Evolutionary conservation across 768 basidiomycete species (phyloP).

Genomic region (Mycena galericulata): DNA sequence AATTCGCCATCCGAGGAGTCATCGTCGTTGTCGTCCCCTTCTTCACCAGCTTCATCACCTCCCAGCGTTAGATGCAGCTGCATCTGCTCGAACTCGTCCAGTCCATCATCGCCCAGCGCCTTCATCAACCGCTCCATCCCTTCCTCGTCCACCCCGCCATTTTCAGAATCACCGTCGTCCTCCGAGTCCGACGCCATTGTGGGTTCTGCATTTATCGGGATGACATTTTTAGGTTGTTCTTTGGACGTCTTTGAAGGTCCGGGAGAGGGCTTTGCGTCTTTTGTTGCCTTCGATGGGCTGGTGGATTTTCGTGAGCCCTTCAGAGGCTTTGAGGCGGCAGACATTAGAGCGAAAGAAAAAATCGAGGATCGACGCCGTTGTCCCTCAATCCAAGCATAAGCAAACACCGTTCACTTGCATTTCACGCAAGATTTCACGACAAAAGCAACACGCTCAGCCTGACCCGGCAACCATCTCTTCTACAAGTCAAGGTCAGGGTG

Average conservation of each 20-base stretch:
- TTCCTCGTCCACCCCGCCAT: conserved; percentile 65
- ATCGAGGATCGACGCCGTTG: neutral
- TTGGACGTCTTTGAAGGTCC: conserved; percentile 28
- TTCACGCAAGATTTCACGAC: too few relatives aligned
- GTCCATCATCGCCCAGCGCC: conserved; percentile 71
- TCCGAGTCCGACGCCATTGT: conserved; percentile 24
- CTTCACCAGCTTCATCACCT: conserved; percentile 38
- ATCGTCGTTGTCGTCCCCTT: conserved; percentile 30
- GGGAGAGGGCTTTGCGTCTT: conserved; percentile 6
- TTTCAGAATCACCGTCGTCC: conserved; percentile 41
- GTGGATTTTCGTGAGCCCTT: conserved; percentile 21
- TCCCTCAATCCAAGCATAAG: neutral
- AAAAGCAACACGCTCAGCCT: too few relatives aligned
- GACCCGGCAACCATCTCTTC: too few relatives aligned
- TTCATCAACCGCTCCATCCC: conserved; percentile 70
- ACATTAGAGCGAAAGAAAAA: conserved; percentile 18
- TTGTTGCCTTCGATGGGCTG: conserved; percentile 6
- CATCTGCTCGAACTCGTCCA: conserved; percentile 73
- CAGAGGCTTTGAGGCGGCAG: conserved; percentile 2
- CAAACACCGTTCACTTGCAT: too few relatives aligned
- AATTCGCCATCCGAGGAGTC: conserved; percentile 46
- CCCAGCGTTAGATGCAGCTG: conserved; percentile 60
- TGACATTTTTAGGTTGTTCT: conserved; percentile 13
- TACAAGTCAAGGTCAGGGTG: too few relatives aligned
- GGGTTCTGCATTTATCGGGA: conserved; percentile 12